These are phyloP conservation scores for Eutrema heterophyllum DNA, from an alignment of 345 rosid species.

Conservation along the genomic window DNA sequence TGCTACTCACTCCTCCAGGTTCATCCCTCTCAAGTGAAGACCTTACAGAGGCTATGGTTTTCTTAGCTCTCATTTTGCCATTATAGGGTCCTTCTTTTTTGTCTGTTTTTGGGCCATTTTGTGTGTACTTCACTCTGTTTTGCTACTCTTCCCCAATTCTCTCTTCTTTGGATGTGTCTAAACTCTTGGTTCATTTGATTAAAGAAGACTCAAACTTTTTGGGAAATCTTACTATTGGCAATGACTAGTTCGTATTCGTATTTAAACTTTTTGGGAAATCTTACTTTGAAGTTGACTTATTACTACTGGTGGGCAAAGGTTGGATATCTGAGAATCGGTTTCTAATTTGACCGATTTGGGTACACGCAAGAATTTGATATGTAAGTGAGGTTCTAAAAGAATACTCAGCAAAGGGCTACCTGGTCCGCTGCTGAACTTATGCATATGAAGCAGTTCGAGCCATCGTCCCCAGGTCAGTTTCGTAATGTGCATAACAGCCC, in stretches of 20 bases:
- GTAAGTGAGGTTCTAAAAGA: too few relatives aligned
- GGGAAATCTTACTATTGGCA: not conserved
- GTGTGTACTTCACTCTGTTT: not conserved
- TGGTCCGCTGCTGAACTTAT: too few relatives aligned
- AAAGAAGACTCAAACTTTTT: slow-evolving; percentile 16
- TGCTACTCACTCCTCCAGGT: slow-evolving; percentile 78
- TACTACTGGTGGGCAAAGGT: too few relatives aligned
- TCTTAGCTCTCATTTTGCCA: not conserved
- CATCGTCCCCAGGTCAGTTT: too few relatives aligned
- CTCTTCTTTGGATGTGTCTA: not conserved
- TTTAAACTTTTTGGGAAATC: not conserved
- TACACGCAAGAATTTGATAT: too few relatives aligned
- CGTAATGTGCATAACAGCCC: too few relatives aligned
- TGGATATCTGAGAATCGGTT: too few relatives aligned
- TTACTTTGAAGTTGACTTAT: not conserved
- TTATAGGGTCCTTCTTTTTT: not conserved
- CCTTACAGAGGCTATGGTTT: not conserved
- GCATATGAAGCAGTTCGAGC: too few relatives aligned
- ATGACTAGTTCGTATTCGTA: not conserved
- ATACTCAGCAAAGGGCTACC: too few relatives aligned
- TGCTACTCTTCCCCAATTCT: not conserved
- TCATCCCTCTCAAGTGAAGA: slow-evolving; percentile 62
- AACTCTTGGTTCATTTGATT: slow-evolving; percentile 11
- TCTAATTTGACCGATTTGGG: too few relatives aligned
- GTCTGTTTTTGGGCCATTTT: not conserved